phyloP scores from a whole-genome alignment of 2,329 filamentous ascomycete species.

The Fusarium albosuccineum region DNA sequence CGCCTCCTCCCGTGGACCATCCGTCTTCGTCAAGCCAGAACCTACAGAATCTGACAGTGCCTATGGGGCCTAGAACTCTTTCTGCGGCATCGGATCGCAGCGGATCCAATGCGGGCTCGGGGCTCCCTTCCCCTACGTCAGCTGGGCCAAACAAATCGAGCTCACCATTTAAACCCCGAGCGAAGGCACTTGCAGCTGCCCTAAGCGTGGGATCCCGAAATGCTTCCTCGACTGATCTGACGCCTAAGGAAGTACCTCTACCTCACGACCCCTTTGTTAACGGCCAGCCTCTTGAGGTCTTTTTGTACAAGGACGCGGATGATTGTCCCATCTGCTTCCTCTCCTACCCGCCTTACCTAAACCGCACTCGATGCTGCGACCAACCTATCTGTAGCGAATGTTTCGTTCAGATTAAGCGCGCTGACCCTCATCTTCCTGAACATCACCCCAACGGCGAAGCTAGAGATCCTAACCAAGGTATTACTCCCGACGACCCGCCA shows the following conservation, averaged over 20 bases:
- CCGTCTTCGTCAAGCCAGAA: slow-evolving; percentile 66
- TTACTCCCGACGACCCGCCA: slow-evolving; percentile 63
- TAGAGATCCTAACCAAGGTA: slow-evolving; percentile 52
- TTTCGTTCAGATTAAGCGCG: slow-evolving; percentile 97
- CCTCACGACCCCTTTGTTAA: slow-evolving; percentile 90
- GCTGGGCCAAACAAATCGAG: slow-evolving; percentile 53
- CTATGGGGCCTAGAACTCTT: slow-evolving; percentile 81
- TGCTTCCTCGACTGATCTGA: slow-evolving; percentile 77
- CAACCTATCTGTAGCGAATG: slow-evolving; percentile 98
- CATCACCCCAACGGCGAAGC: slow-evolving; percentile 69
- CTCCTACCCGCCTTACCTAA: slow-evolving; percentile 94
- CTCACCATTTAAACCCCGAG: slow-evolving; percentile 81
- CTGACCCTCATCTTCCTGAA: slow-evolving; percentile 90
- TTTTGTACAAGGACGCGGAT: slow-evolving; percentile 88
- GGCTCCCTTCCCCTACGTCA: slow-evolving; percentile 62
- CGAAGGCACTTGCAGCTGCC: slow-evolving; percentile 89
- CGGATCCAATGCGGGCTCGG: slow-evolving; percentile 71
- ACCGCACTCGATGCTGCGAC: slow-evolving; percentile 94
- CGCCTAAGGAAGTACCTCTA: slow-evolving; percentile 82
- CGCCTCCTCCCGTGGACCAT: slow-evolving; percentile 59
- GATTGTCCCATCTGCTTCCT: slow-evolving; percentile 98
- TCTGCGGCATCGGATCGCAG: slow-evolving; percentile 81
- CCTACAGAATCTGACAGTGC: slow-evolving; percentile 80
- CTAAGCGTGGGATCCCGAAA: slow-evolving; percentile 81
- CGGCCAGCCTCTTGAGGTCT: slow-evolving; percentile 92